Evolutionary conservation across 306 rosid genomes (phyloP).

Genomic region (Delonix regia): DNA sequence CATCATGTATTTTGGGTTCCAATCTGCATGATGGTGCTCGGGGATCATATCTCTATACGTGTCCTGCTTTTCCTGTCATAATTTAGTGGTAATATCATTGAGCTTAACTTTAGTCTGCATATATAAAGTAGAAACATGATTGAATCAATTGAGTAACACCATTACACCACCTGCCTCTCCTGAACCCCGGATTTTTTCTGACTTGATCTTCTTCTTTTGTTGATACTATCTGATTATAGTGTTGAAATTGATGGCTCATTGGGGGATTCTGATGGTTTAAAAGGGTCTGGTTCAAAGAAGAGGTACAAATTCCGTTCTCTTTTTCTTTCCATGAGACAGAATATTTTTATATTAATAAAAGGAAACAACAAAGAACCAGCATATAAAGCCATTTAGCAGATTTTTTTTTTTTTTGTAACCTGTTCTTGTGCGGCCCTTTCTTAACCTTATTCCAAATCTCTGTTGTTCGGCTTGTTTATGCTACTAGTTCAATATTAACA

Average conservation of each 20-base stretch:
- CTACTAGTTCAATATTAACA: neutral
- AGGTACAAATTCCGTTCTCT: slow-evolving; percentile 48
- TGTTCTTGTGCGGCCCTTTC: neutral
- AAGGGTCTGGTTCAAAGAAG: slow-evolving; percentile 80
- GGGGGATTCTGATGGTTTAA: slow-evolving; percentile 68
- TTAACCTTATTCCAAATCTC: neutral
- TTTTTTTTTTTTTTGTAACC: neutral
- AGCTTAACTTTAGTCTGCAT: neutral
- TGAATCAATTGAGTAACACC: neutral
- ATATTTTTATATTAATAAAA: neutral
- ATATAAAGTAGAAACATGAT: neutral
- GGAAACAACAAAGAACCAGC: slow-evolving; percentile 1
- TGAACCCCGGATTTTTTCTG: neutral
- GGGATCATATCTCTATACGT: neutral
- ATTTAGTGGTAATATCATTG: neutral
- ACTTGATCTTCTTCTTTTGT: slow-evolving; percentile 28
- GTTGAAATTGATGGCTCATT: slow-evolving; percentile 75
- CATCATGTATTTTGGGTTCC: neutral
- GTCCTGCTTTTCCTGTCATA: neutral
- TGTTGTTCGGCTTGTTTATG: neutral
- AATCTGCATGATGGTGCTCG: neutral
- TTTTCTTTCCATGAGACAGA: neutral
- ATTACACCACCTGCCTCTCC: neutral
- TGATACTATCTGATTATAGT: slow-evolving; percentile 48
- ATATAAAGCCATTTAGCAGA: neutral